Conservation (phyloP, 495 filamentous ascomycete genomes). For the Xanthoparmelia taractica region DNA sequence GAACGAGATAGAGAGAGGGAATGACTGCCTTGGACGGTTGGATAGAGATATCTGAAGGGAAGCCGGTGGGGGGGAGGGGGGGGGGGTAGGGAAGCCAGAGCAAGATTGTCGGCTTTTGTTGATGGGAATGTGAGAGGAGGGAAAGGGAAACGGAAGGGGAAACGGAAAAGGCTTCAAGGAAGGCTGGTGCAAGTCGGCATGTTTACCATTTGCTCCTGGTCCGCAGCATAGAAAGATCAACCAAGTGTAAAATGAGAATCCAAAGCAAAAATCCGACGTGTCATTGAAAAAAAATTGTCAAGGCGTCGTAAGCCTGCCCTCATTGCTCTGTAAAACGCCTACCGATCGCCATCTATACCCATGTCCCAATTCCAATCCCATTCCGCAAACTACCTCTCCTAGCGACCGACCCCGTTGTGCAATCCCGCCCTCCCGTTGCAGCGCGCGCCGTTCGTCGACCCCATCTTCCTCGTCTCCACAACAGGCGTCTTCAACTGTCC, state of each 20-base stretch:
- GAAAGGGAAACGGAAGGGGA: too few species aligned
- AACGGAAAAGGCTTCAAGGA: too few species aligned
- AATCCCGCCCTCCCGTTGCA: background rate
- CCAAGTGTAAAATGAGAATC: background rate
- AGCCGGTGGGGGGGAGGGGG: too few species aligned
- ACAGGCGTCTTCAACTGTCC: conserved; percentile 63
- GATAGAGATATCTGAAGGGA: too few species aligned
- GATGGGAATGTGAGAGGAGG: too few species aligned
- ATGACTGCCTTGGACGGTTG: too few species aligned
- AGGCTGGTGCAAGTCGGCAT: too few species aligned
- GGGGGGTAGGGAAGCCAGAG: too few species aligned
- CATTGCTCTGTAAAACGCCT: background rate
- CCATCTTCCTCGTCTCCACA: conserved; percentile 51
- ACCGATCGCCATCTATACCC: background rate
- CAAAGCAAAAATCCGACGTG: too few species aligned
- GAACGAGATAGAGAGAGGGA: too few species aligned
- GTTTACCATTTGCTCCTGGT: too few species aligned
- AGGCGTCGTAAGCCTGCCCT: background rate
- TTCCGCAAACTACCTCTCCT: background rate
- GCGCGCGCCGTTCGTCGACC: background rate
- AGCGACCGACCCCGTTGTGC: background rate
- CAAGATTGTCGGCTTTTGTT: too few species aligned
- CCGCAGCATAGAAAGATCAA: background rate
- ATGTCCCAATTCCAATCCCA: background rate
- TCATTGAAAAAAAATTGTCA: background rate